A percentile compares a stretch with the other conserved stretches of the same genome.
Conservation (phyloP, 169 alveolate species). For the Plasmodium vivax region DNA sequence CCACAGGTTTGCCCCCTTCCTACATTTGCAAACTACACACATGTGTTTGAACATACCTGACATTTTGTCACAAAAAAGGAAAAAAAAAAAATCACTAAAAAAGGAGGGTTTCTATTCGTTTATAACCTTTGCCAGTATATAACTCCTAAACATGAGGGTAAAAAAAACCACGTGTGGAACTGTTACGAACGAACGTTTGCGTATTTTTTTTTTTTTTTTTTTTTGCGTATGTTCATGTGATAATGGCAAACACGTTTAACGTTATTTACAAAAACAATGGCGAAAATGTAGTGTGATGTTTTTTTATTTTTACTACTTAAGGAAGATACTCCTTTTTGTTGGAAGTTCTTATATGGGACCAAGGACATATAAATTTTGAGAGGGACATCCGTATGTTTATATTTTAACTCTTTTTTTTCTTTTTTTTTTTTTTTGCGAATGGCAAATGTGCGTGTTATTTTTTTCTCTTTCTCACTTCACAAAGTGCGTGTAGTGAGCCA, state of each 20-base stretch:
- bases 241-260: background rate
- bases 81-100: background rate
- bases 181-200: background rate
- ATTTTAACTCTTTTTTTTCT: background rate
- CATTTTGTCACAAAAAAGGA: slow-evolving; percentile 24
- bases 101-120: background rate
- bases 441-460: background rate
- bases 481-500: background rate
- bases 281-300: background rate
- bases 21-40: background rate
- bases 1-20: background rate
- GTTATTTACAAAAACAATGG: background rate
- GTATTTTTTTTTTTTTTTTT: background rate
- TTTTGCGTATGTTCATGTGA: background rate
- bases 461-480: background rate
- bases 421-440: background rate
- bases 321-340: background rate
- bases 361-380: background rate
- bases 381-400: background rate
- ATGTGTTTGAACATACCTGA: slow-evolving; percentile 16
- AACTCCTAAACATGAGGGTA: background rate
- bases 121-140: background rate
- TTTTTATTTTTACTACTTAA: background rate
- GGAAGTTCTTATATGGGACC: background rate
- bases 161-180: background rate